Evolutionary conservation across 352 stramenopile genomes (phyloP), one percentile per base, ranked within the genome.

Genomic region (Saprolegnia diclina): DNA sequence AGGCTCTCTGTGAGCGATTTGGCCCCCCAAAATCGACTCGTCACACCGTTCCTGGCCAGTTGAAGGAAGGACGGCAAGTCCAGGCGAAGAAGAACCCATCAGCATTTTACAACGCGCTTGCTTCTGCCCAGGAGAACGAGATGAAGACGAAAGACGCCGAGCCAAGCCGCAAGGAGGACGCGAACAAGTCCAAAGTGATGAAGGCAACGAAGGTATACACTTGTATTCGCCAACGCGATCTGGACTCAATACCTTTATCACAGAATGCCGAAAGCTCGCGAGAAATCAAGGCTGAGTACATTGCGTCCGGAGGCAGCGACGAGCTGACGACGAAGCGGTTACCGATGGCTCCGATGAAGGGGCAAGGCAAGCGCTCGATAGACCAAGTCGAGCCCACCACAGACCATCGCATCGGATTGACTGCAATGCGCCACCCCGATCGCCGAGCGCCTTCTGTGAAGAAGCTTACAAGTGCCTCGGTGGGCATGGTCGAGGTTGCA

Each of bases 21-120:
- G 52, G 52, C 11, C 42, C 42, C 18, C 42, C 42, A 11, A 14
- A 59, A 24, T 18, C 13, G 35, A 24, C 13, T 21, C 24, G 19
- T 24, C 24, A 16, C 52, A 9, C 13, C 19, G 11, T 40, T 24
- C 13, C 24, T 24, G n/a, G 11, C 52, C 52, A 35, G 19, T 3
- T 4, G 24, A 59, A 35, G 29, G 29, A 2, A 35, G 29, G 29
- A 35, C 29, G 29, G 29, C 29, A 16, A 59, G 52, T 40, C 3
- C 11, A 4, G 52, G 11, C 42, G 42, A 59, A 40, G 35, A 59
- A 59, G 13, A 59, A 3, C 24, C 46, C 46, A 54, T 59, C 52
- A 24, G 19, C 45, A 32, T 69, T 69, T 38, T 69, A 69, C 32
- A 38, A 69, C 0, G n/a, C 22, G 1, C 40, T 69, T 52, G 35